Evolutionary conservation across 2,329 filamentous ascomycete genomes (phyloP).

Genomic region (Alternaria triticina): DNA sequence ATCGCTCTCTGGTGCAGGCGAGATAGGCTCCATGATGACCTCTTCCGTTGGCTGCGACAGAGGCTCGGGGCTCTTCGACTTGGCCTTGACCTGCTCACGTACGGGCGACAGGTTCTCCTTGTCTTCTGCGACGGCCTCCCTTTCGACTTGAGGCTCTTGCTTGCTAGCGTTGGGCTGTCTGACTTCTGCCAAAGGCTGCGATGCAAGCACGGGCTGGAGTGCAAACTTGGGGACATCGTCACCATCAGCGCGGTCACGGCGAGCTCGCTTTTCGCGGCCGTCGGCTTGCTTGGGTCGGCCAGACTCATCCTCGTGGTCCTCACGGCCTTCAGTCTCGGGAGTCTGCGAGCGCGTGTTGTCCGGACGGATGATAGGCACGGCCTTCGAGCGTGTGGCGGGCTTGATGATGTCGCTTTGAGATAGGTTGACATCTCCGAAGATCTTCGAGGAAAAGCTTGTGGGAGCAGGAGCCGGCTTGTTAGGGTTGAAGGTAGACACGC

Average conservation of each 20-base stretch:
- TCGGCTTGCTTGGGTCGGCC: conserved; percentile 69
- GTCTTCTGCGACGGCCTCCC: conserved; percentile 35
- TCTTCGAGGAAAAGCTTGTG: conserved; percentile 42
- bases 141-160: conserved; percentile 26
- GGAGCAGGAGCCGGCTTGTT: conserved; percentile 29
- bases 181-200: conserved; percentile 41
- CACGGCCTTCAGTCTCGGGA: conserved; percentile 45
- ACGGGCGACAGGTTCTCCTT: conserved; percentile 48
- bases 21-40: conserved; percentile 15
- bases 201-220: conserved; percentile 48
- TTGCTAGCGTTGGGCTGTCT: conserved; percentile 32
- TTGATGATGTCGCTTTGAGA: conserved; percentile 68
- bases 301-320: conserved; percentile 61
- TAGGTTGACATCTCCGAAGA: conserved; percentile 56
- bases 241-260: conserved; percentile 68
- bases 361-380: conserved; percentile 78
- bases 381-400: conserved; percentile 76
- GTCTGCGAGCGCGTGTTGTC: conserved; percentile 51
- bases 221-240: conserved; percentile 81
- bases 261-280: conserved; percentile 76
- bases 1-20: conserved; percentile 6
- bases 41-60: conserved; percentile 19
- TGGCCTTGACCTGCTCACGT: conserved; percentile 24
- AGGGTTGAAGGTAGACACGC: conserved; percentile 29
- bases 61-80: conserved; percentile 37